Evolutionary conservation across 2,329 filamentous ascomycete species (phyloP).

Genomic region (Aspergillus candidus): DNA sequence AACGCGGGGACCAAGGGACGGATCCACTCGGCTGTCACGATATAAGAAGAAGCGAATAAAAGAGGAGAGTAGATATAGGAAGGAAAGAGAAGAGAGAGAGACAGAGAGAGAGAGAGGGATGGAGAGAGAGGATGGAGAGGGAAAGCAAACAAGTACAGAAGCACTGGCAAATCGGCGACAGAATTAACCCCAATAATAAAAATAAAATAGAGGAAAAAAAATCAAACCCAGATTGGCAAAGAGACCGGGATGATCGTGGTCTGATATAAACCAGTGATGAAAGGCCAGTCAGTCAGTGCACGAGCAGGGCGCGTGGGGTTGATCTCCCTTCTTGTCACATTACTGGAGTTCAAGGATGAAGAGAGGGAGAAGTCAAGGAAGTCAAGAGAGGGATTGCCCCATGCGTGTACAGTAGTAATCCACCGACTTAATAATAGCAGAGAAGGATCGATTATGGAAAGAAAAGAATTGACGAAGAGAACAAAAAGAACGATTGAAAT

Average conservation of each 20-base stretch:
- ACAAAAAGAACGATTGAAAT: too few relatives aligned
- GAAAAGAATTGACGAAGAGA: too few relatives aligned
- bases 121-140: constrained; percentile 1
- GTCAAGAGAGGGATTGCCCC: too few relatives aligned
- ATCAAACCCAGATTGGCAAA: neutral
- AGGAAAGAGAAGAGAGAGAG: neutral
- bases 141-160: constrained; percentile 2
- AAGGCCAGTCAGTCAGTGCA: too few relatives aligned
- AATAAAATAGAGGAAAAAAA: neutral
- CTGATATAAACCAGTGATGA: too few relatives aligned
- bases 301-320: too few relatives aligned
- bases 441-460: too few relatives aligned
- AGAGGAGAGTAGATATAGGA: neutral
- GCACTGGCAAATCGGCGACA: constrained; percentile 3
- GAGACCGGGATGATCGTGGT: neutral
- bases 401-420: too few relatives aligned
- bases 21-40: neutral
- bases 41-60: neutral
- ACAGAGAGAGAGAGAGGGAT: constrained; percentile 1
- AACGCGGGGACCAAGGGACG: constrained; percentile 2
- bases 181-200: constrained; percentile 5
- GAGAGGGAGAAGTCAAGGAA: too few relatives aligned
- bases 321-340: too few relatives aligned
- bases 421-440: too few relatives aligned
- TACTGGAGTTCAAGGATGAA: too few relatives aligned